Conservation (phyloP, 192 early-diverging fungal genomes). For the Backusella parvicylindrica region DNA sequence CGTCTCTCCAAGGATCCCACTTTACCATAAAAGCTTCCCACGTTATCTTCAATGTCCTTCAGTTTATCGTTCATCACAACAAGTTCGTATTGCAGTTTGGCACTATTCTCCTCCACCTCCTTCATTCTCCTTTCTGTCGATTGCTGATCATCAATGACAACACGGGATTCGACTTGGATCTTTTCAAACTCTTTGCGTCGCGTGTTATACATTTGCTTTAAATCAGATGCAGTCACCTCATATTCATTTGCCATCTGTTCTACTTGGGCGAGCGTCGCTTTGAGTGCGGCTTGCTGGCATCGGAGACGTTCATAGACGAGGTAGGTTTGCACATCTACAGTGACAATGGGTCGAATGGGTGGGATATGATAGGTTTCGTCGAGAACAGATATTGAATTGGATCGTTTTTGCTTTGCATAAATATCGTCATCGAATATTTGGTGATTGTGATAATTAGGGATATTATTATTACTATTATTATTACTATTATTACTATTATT, state of each 20-base stretch:
- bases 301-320: slow-evolving; percentile 32
- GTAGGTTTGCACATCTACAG: slow-evolving; percentile 38
- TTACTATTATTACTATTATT: not conserved
- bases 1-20: slow-evolving; percentile 32
- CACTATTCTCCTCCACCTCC: slow-evolving; percentile 26
- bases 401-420: not conserved
- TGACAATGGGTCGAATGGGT: not conserved
- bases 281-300: slow-evolving; percentile 18
- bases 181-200: slow-evolving; percentile 10
- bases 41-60: slow-evolving; percentile 43
- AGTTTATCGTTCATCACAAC: slow-evolving; percentile 39
- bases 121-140: slow-evolving; percentile 18
- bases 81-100: slow-evolving; percentile 42
- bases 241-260: slow-evolving; percentile 6
- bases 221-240: not conserved
- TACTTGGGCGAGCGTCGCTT: not conserved
- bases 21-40: slow-evolving; percentile 36
- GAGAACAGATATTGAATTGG: not conserved
- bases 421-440: not conserved
- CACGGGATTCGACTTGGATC: not conserved
- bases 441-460: not conserved
- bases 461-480: not conserved
- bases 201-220: not conserved
- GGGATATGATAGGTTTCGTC: not conserved
- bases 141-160: slow-evolving; percentile 25